phyloP scores from a whole-genome alignment of 1,284 basidiomycete species.

The Laetiporus sulphureus region DNA sequence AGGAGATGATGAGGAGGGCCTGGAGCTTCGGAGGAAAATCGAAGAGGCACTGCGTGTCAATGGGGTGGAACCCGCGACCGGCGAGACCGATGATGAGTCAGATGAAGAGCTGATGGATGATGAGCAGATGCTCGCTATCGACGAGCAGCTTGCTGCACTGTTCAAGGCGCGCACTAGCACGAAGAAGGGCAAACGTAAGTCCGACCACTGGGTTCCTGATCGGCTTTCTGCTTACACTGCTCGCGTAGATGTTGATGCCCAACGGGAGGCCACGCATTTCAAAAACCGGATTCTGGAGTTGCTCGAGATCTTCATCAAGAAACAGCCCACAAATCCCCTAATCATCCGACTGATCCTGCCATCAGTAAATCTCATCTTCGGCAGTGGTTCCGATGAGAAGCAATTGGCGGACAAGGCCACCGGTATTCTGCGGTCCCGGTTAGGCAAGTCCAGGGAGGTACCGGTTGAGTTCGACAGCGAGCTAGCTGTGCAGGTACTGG shows the following conservation, averaged over 20 bases:
- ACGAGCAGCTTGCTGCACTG: slow-evolving; percentile 87
- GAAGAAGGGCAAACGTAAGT: slow-evolving; percentile 64
- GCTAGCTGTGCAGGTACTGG: slow-evolving; percentile 43
- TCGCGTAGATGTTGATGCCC: slow-evolving; percentile 48
- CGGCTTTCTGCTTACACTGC: slow-evolving; percentile 1
- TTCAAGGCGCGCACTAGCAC: slow-evolving; percentile 70
- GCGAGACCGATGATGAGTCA: slow-evolving; percentile 36
- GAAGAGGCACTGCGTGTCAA: slow-evolving; percentile 74
- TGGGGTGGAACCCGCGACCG: slow-evolving; percentile 55
- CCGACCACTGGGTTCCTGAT: slow-evolving; percentile 10
- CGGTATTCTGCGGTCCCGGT: slow-evolving; percentile 68
- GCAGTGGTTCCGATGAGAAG: slow-evolving; percentile 66
- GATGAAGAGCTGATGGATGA: slow-evolving; percentile 85
- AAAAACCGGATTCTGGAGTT: slow-evolving; percentile 94
- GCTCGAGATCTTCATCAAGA: slow-evolving; percentile 77
- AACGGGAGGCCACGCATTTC: slow-evolving; percentile 87
- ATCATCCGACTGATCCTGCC: slow-evolving; percentile 68
- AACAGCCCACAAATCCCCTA: slow-evolving; percentile 64
- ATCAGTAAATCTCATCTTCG: slow-evolving; percentile 67
- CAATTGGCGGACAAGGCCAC: slow-evolving; percentile 85
- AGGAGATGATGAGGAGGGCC: slow-evolving; percentile 44
- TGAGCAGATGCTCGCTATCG: slow-evolving; percentile 96
- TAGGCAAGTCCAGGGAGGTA: slow-evolving; percentile 71
- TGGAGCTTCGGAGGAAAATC: slow-evolving; percentile 71
- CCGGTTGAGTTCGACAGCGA: slow-evolving; percentile 45